Evolutionary conservation across 1,284 basidiomycete genomes (phyloP).

Genomic region (Singerocomus inundabilis): DNA sequence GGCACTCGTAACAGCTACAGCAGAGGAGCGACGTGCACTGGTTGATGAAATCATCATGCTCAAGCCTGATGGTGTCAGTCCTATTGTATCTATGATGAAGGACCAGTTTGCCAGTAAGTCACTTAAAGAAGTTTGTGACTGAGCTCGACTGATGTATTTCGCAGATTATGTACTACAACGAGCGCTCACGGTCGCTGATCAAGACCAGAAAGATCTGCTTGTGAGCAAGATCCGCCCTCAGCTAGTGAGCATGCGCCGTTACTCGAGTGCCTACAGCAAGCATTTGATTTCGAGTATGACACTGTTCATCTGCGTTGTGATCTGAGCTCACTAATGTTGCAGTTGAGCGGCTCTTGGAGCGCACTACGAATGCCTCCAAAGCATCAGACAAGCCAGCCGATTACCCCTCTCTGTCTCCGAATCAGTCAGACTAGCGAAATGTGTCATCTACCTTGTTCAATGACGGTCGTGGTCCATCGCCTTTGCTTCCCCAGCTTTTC

Average conservation of each 20-base stretch:
- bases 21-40: slow-evolving; percentile 62
- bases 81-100: slow-evolving; percentile 82
- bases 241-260: slow-evolving; percentile 67
- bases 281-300: slow-evolving; percentile 75
- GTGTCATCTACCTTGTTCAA: neutral
- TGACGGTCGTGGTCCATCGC: slow-evolving; percentile 11
- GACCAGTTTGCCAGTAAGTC: slow-evolving; percentile 85
- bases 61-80: slow-evolving; percentile 60
- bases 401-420: slow-evolving; percentile 31
- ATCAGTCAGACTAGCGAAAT: slow-evolving; percentile 18
- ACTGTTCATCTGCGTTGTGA: neutral
- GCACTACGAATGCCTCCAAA: slow-evolving; percentile 31
- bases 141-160: slow-evolving; percentile 5
- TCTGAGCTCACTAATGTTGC: slow-evolving; percentile 8
- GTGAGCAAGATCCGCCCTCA: slow-evolving; percentile 65
- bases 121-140: neutral
- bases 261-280: slow-evolving; percentile 72
- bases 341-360: slow-evolving; percentile 72
- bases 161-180: slow-evolving; percentile 82
- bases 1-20: slow-evolving; percentile 69
- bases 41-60: slow-evolving; percentile 80
- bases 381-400: slow-evolving; percentile 30
- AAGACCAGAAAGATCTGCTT: slow-evolving; percentile 66
- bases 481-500: slow-evolving; percentile 7
- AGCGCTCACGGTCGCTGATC: slow-evolving; percentile 68